Evolutionary conservation across 164 flowering plant genomes (phyloP).

Genomic region (Chloranthus sessilifolius): DNA sequence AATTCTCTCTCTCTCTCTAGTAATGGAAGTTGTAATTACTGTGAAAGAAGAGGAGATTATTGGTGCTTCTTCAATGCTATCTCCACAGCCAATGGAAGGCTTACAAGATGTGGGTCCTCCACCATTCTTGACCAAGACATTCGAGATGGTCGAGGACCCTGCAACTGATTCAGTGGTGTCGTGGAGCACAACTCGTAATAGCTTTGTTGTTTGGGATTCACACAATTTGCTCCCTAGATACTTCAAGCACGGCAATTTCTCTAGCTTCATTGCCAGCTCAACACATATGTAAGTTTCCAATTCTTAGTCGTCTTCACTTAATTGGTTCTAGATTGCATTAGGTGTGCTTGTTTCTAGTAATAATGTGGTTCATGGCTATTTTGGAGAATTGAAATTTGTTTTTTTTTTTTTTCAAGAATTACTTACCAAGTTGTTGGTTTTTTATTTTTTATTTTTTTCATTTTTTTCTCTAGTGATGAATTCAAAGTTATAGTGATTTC

Average conservation of each 20-base stretch:
- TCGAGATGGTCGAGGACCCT: conserved; percentile 68
- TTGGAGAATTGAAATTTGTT: too few relatives aligned
- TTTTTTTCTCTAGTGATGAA: background rate
- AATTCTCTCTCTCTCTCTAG: background rate
- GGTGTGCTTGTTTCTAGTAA: background rate
- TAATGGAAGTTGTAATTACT: background rate
- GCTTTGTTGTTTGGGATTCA: conserved; percentile 66
- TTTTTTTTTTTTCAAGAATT: background rate
- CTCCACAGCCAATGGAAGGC: conserved; percentile 41
- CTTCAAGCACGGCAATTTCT: conserved; percentile 75
- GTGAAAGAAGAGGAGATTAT: background rate
- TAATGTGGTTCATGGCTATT: background rate
- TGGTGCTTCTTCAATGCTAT: background rate
- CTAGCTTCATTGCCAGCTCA: conserved; percentile 77
- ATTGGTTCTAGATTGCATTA: background rate
- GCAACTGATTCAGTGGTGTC: conserved; percentile 49
- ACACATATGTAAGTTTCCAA: conserved; percentile 52
- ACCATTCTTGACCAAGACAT: conserved; percentile 67
- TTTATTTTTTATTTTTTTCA: background rate
- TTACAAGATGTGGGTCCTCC: conserved; percentile 53
- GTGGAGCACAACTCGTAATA: conserved; percentile 36
- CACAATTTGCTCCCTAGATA: conserved; percentile 48
- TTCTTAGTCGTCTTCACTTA: background rate
- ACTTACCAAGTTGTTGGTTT: background rate
- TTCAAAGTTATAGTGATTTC: background rate